phyloP scores from a whole-genome alignment of 1,284 basidiomycete species.

The Phlebopus sp. region DNA sequence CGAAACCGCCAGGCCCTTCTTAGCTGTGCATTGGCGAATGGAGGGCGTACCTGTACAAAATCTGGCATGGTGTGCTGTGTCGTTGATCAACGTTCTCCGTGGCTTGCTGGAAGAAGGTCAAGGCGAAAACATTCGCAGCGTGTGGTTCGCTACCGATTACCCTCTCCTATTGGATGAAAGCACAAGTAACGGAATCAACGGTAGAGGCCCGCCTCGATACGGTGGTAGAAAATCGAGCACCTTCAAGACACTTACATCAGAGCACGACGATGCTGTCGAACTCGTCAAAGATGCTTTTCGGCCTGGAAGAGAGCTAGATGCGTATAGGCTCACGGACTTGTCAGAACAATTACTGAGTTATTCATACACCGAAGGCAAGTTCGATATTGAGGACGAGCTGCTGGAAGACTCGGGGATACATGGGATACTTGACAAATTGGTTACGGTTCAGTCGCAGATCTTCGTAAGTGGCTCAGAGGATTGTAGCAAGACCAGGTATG shows the following conservation, averaged over 20 bases:
- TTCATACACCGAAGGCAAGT: constrained; percentile 21
- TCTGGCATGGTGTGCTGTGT: constrained; percentile 43
- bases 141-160: constrained; percentile 51
- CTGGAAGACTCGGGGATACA: constrained; percentile 43
- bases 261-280: constrained; percentile 40
- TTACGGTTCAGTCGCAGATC: constrained; percentile 40
- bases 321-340: constrained; percentile 41
- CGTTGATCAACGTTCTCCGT: constrained; percentile 41
- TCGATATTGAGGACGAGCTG: constrained; percentile 32
- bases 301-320: constrained; percentile 36
- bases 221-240: constrained; percentile 39
- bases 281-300: constrained; percentile 42
- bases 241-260: constrained; percentile 34
- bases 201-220: not conserved
- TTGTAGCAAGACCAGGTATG: constrained; percentile 40
- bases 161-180: constrained; percentile 28
- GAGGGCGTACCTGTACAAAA: constrained; percentile 39
- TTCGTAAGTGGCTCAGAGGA: constrained; percentile 44
- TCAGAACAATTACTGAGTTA: constrained; percentile 26
- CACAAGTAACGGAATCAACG: not conserved
- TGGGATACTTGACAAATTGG: constrained; percentile 50
- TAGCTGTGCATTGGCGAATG: constrained; percentile 51
- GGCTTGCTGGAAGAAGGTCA: constrained; percentile 33
- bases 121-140: constrained; percentile 30
- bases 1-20: constrained; percentile 35